Evolutionary conservation across 495 filamentous ascomycete species (phyloP).

Genomic region (Corynascus novoguineensis): DNA sequence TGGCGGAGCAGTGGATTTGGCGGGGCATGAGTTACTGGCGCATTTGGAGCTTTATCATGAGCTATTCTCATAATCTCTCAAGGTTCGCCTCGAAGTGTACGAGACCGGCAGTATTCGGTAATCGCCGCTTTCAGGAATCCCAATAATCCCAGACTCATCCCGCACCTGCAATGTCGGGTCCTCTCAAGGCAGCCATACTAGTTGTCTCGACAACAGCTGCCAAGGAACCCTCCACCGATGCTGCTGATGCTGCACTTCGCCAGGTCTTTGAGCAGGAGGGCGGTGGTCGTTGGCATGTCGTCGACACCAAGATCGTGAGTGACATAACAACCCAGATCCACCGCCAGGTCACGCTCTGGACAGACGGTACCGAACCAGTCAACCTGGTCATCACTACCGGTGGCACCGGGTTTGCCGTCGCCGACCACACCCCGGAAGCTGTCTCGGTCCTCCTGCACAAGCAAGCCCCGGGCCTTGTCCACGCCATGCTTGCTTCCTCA

Average conservation of each 20-base stretch:
- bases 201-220: constrained; percentile 92
- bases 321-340: constrained; percentile 75
- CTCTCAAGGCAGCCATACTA: constrained; percentile 66
- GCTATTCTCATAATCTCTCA: too few relatives aligned
- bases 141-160: too few relatives aligned
- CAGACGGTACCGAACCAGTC: constrained; percentile 52
- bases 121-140: too few relatives aligned
- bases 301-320: constrained; percentile 68
- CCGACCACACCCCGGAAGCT: constrained; percentile 87
- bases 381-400: constrained; percentile 86
- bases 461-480: constrained; percentile 82
- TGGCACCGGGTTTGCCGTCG: constrained; percentile 88
- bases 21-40: too few relatives aligned
- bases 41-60: too few relatives aligned
- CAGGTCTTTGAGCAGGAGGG: constrained; percentile 62
- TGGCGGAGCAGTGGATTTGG: too few relatives aligned
- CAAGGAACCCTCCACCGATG: constrained; percentile 73
- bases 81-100: too few relatives aligned
- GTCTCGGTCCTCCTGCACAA: constrained; percentile 76
- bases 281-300: constrained; percentile 60
- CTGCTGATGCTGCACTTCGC: constrained; percentile 56
- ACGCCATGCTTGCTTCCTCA: constrained; percentile 89
- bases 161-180: constrained; percentile 20
- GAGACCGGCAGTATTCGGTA: too few relatives aligned
- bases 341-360: constrained; percentile 59